Percentiles rank a stretch among this genome's conserved stretches.
phyloP scores from a whole-genome alignment of 2,329 filamentous ascomycete genomes.

The Hypoxylon sp. region DNA sequence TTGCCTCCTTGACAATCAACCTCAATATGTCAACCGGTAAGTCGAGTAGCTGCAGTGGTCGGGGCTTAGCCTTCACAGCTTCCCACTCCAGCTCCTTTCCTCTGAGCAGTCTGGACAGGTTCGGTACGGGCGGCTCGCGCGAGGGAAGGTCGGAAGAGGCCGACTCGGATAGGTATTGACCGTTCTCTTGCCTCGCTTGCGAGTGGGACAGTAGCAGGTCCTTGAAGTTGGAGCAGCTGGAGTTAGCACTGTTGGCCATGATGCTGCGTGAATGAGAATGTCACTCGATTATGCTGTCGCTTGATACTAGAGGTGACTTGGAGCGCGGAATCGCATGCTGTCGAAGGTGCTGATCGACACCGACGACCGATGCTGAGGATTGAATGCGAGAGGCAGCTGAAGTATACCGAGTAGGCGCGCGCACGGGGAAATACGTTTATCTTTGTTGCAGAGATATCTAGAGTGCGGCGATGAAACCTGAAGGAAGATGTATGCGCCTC shows the following conservation, averaged over 20 bases:
- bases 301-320: constrained; percentile 20
- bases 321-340: constrained; percentile 32
- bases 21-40: constrained; percentile 81
- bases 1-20: constrained; percentile 79
- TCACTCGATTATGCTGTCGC: constrained; percentile 15
- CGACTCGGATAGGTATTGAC: constrained; percentile 27
- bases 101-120: constrained; percentile 56
- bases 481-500: neutral
- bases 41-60: constrained; percentile 72
- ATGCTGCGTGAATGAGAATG: constrained; percentile 16
- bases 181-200: constrained; percentile 33
- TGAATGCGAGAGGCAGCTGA: neutral
- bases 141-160: constrained; percentile 32
- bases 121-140: constrained; percentile 34
- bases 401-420: neutral
- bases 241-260: constrained; percentile 38
- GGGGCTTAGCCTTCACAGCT: constrained; percentile 64
- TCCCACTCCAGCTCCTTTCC: constrained; percentile 72
- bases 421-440: constrained; percentile 5
- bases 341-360: constrained; percentile 4
- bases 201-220: constrained; percentile 25
- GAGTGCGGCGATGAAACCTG: neutral
- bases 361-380: constrained; percentile 6
- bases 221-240: constrained; percentile 27
- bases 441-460: constrained; percentile 1